phyloP scores from a whole-genome alignment of 768 basidiomycete genomes.

The Pulveroboletus sp. region DNA sequence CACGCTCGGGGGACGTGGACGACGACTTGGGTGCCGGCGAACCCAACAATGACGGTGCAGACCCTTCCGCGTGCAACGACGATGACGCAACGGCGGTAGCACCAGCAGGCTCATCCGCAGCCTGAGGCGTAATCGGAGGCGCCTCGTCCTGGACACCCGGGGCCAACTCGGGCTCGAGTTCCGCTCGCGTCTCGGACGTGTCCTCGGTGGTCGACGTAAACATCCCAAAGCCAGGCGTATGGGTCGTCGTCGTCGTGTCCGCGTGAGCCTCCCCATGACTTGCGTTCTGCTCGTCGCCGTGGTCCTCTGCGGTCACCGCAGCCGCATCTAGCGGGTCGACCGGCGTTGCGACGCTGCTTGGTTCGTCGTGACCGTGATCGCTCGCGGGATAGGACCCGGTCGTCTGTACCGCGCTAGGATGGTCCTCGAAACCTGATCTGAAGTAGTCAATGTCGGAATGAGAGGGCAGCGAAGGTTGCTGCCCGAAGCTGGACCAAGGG shows the following conservation, averaged over 20 bases:
- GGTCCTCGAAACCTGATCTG: conserved; percentile 27
- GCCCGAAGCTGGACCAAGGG: conserved; percentile 68
- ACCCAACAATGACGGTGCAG: conserved; percentile 5
- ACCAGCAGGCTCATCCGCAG: conserved; percentile 32
- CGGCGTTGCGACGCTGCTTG: conserved; percentile 11
- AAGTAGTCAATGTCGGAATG: conserved; percentile 27
- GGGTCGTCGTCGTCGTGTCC: conserved; percentile 13
- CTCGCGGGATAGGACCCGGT: conserved; percentile 37
- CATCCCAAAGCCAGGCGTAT: conserved; percentile 51
- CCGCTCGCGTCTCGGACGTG: conserved; percentile 19
- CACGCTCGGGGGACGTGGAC: conserved; percentile 23
- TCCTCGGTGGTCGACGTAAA: conserved; percentile 21
- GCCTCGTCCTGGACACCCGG: conserved; percentile 15
- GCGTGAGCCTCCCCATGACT: conserved; percentile 10
- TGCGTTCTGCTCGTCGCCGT: conserved; percentile 28
- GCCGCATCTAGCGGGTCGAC: conserved; percentile 44
- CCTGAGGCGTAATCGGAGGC: conserved; percentile 32
- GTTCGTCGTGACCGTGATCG: conserved; percentile 32
- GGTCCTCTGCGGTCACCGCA: conserved; percentile 28
- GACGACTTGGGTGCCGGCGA: conserved; percentile 13
- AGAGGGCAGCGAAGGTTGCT: conserved; percentile 19
- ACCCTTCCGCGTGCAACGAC: conserved; percentile 13
- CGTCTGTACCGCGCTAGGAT: conserved; percentile 19
- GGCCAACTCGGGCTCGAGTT: conserved; percentile 12
- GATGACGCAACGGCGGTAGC: conserved; percentile 12